phyloP scores from a whole-genome alignment of 495 filamentous ascomycete species.

The Xylaria telfairii region DNA sequence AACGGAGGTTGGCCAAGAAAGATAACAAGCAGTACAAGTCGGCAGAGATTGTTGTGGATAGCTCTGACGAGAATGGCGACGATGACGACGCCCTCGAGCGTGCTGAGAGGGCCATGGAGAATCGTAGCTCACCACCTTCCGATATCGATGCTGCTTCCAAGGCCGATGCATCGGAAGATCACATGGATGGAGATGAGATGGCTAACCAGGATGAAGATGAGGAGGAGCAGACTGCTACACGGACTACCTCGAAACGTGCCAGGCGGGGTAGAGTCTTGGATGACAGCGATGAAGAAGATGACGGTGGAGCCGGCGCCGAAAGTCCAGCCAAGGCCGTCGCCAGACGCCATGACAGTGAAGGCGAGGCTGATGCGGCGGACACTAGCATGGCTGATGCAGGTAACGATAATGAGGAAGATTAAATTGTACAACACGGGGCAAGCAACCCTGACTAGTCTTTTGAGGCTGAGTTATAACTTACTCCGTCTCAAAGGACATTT shows the following conservation, averaged over 20 bases:
- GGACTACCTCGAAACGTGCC: slow-evolving; percentile 40
- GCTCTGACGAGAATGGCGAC: slow-evolving; percentile 49
- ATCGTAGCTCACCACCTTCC: slow-evolving; percentile 32
- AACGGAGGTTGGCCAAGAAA: slow-evolving; percentile 64
- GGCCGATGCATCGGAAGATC: slow-evolving; percentile 33
- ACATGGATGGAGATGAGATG: slow-evolving; percentile 47
- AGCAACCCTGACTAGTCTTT: not conserved
- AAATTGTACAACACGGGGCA: slow-evolving; percentile 30
- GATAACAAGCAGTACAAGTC: slow-evolving; percentile 74
- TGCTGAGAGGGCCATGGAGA: slow-evolving; percentile 48
- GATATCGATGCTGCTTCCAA: slow-evolving; percentile 37
- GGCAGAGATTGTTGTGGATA: slow-evolving; percentile 78
- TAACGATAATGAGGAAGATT: slow-evolving; percentile 46
- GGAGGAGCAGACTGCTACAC: slow-evolving; percentile 38
- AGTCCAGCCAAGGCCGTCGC: slow-evolving; percentile 32
- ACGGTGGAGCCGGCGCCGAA: slow-evolving; percentile 30
- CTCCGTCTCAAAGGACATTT: not conserved
- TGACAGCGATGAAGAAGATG: slow-evolving; percentile 56
- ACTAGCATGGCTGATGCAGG: slow-evolving; percentile 47
- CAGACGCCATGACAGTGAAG: slow-evolving; percentile 33
- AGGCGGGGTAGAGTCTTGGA: slow-evolving; percentile 50
- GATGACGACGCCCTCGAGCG: slow-evolving; percentile 48
- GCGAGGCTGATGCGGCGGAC: slow-evolving; percentile 34
- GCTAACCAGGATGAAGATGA: slow-evolving; percentile 46
- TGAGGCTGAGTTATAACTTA: not conserved